These are phyloP conservation scores for Naganishia liquefaciens DNA, from an alignment of 1,284 basidiomycete species.

Conservation along the genomic window DNA sequence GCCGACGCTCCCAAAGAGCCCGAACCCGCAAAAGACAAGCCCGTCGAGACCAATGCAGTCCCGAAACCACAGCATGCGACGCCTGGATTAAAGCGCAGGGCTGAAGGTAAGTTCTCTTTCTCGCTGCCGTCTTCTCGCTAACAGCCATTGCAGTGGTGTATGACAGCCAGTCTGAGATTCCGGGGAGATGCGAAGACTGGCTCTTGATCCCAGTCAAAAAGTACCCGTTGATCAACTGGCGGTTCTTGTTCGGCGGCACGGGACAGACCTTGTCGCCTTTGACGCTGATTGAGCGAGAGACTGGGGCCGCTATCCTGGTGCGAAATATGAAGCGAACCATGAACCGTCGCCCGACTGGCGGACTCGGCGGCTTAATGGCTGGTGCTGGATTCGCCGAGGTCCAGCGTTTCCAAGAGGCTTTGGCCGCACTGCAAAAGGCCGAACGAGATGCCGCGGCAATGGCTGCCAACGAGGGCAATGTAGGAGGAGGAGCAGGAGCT, in stretches of 20 bases:
- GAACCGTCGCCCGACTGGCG: conserved; percentile 6
- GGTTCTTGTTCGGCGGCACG: conserved; percentile 24
- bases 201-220: conserved; percentile 30
- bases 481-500: conserved; percentile 11
- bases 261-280: conserved; percentile 22
- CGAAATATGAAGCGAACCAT: conserved; percentile 31
- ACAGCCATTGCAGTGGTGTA: background rate
- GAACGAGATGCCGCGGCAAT: conserved; percentile 16
- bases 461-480: conserved; percentile 1
- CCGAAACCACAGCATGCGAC: conserved; percentile 7
- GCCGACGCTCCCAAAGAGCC: background rate
- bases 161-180: conserved; percentile 30
- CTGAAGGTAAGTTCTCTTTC: background rate
- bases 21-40: background rate
- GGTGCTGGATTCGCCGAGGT: conserved; percentile 15
- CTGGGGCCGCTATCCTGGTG: conserved; percentile 31
- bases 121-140: background rate
- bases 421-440: conserved; percentile 20
- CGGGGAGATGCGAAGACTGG: conserved; percentile 27
- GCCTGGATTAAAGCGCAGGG: background rate
- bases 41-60: conserved; percentile 3
- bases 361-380: background rate
- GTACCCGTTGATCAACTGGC: conserved; percentile 35
- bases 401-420: conserved; percentile 28
- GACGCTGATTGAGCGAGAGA: conserved; percentile 33